Base-by-base conservation (phyloP, 1,284 basidiomycete genomes). In the Pterula multifida region DNA sequence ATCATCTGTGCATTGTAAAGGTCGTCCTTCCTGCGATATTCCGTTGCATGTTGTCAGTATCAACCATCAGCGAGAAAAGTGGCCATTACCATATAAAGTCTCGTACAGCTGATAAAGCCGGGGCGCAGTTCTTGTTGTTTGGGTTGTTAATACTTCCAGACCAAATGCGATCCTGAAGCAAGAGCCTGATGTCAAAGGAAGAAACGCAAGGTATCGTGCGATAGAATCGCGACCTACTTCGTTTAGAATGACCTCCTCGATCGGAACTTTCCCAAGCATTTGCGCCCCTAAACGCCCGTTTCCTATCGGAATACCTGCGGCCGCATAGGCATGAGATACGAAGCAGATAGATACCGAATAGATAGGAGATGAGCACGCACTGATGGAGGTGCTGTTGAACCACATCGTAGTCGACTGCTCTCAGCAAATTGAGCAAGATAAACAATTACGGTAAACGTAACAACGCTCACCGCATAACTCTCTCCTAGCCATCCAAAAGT, bases 331-430 rank as follows among this genome's bases (percentile, higher is more conserved):
- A n/a, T n/a, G n/a, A n/a, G n/a, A n/a, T n/a, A n/a, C n/a, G n/a
- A n/a, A n/a, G n/a, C n/a, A n/a, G n/a, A n/a, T n/a, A 15, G 28
- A 32, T 6, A 15, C 6, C 6, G 15, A n/a, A n/a, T n/a, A n/a
- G n/a, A n/a, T 15, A 32, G 28, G 6, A 32, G 6, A 6, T 6
- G 6, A 6, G 28, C 15, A 32, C 28, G 28, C 6, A 32, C 25
- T 12, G 25, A 28, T 19, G n/a, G 3, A 12, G 2, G 53, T 50
- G 36, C 28, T 48, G 45, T 54, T 52, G 39, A 50, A 55, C 54
- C 54, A 55, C 52, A 55, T 49, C 47, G 39, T 53, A 1, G 54
- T 52, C 19, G 50, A 28, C 53, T 54, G n/a, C n/a, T n/a, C n/a
- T n/a, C n/a, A n/a, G n/a, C n/a, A n/a, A n/a, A n/a, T n/a, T n/a